Base-by-base conservation (phyloP, 2,329 filamentous ascomycete species). In the Paracoccidioides brasiliensis region DNA sequence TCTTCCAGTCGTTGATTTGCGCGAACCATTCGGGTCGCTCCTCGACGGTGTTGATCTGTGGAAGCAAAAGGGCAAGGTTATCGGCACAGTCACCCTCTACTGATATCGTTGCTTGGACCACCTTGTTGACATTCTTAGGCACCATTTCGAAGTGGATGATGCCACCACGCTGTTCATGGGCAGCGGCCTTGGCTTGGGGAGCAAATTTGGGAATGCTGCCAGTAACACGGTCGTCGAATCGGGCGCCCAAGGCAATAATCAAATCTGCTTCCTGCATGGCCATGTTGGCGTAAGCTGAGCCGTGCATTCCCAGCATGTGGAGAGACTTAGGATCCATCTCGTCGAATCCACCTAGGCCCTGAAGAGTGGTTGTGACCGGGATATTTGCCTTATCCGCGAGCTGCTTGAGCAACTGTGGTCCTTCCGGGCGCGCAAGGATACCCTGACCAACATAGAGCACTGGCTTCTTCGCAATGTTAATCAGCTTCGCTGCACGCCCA, bases 51-150 rank as follows among this genome's bases (percentile, higher is more conserved):
- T 88, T 72, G 28, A 96, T 73, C 54, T 82, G 76, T 9, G 91
- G 90, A 40, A 97, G 66, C 53, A 97, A 83, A 35, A 80, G 74
- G 53, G 78, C 78, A 38, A 97, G 76, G 71, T 95, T 97, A 15
- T 83, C 75, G 2, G 84, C 83, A 35, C 95, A 88, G 67, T 97
- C 91, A 57, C 93, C 93, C 74, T 95, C 91, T 15, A 97, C 85
- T 48, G 93, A 91, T 74, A 96, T 90, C 44, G 88, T 96, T 6
- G 91, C 90, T 74, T 97, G 89, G 12, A 98, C 86, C 44, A 97
- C 90, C 80, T 97, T 98, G 83, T 97, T 97, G 76, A 97, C 97
- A 78, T 98, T 97, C 84, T 98, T 98, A 64, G 93, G 91, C 85
- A 97, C 86, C 66, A 98, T 91, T 70, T 97, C 91, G 66, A 97